phyloP scores from a whole-genome alignment of 176 grass and related monocot genomes.

The Bromus sterilis region DNA sequence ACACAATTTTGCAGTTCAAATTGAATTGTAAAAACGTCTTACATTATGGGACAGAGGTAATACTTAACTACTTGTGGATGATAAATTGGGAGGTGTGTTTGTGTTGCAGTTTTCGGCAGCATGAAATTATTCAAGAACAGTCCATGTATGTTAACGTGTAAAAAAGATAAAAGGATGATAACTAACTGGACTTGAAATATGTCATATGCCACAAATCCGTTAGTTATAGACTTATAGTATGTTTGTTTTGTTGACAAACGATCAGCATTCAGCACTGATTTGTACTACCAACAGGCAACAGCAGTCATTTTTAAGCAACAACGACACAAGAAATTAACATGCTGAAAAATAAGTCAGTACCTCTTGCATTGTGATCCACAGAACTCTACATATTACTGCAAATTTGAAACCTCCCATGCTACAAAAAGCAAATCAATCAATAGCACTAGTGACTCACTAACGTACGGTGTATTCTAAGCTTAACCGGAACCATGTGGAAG shows the following conservation, averaged over 20 bases:
- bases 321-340: neutral
- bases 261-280: neutral
- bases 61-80: neutral
- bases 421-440: neutral
- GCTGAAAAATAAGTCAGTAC: neutral
- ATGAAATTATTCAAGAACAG: constrained; percentile 17
- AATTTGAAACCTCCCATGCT: neutral
- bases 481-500: neutral
- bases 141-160: too few relatives aligned
- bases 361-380: neutral
- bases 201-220: neutral
- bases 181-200: neutral
- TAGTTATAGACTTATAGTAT: neutral
- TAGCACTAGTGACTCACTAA: too few relatives aligned
- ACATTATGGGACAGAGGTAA: too few relatives aligned
- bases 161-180: neutral
- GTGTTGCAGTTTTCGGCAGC: neutral
- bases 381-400: neutral
- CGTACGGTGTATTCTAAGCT: neutral
- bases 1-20: too few relatives aligned
- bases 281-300: neutral
- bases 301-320: neutral
- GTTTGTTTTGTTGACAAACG: neutral
- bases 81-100: neutral
- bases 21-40: too few relatives aligned